Conservation (phyloP, 2,329 filamentous ascomycete genomes). For the Fusarium mangiferae region DNA sequence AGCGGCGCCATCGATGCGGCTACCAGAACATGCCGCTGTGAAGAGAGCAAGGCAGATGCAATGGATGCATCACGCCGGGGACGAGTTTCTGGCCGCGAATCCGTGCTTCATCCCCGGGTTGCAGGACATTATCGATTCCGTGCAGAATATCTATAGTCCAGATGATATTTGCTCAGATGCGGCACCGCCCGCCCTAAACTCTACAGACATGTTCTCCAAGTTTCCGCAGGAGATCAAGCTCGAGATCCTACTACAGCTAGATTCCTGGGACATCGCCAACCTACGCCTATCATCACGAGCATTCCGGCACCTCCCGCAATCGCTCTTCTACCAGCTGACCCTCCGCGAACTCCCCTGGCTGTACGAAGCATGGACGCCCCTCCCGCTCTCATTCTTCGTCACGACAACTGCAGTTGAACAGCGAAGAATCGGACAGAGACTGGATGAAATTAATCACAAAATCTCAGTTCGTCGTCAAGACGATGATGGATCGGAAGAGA, state of each 20-base stretch:
- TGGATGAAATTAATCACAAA: too few species aligned
- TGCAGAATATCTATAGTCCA: background rate
- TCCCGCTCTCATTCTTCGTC: constrained; percentile 25
- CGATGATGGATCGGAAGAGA: background rate
- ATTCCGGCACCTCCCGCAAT: constrained; percentile 9
- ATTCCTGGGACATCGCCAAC: background rate
- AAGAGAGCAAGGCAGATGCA: background rate
- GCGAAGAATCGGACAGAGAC: background rate
- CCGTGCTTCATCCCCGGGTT: background rate
- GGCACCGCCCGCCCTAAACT: too few species aligned
- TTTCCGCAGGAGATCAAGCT: constrained; percentile 8
- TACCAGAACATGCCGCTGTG: background rate
- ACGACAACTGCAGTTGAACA: constrained; percentile 10
- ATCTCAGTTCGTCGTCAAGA: too few species aligned
- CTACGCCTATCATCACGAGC: constrained; percentile 17
- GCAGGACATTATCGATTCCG: background rate
- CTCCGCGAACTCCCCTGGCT: constrained; percentile 26
- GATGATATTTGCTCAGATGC: background rate
- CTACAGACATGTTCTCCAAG: background rate
- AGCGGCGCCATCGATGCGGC: accelerated
- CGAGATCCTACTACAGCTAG: background rate
- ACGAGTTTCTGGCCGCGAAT: background rate
- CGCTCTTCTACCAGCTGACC: constrained; percentile 3
- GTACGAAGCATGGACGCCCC: constrained; percentile 30
- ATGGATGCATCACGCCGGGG: background rate